Base-by-base conservation (phyloP, 176 grass and related monocot species). In the Hyparrhenia diplandra region DNA sequence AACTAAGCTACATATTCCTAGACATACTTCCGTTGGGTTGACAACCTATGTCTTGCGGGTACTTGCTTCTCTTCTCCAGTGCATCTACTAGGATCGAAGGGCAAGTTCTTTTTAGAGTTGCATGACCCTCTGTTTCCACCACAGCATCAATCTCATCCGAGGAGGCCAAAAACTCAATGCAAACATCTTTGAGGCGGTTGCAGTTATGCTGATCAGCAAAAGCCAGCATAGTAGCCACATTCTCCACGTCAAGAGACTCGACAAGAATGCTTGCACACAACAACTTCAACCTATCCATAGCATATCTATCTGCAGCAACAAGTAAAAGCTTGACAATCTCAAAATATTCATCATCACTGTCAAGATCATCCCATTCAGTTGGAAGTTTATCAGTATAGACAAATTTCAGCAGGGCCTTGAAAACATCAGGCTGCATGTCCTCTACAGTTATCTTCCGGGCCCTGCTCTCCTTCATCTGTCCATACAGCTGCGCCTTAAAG, bases 131-230 rank as follows among this genome's bases (percentile, higher is more conserved):
- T 41, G 67, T 70, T 43, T 25, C 13, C 39, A 70, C 67, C 67
- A 70, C 20, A 70, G n/a, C 5, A 27, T 70, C 20, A 40, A 70
- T 70, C 13, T 43, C 12, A 42, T 70, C 12, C 6, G n/a, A 25
- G 25, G 67, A 70, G 67, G 37, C 23, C 39, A 70, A 16, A 43
- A 45, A 70, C 39, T 70, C 67, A 0, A 27, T 27, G 67, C 67
- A 70, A 25, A 43, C 39, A 7, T 43, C 67, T 70, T 43, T 41
- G 23, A 70, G 39, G 6, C n/a, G 5, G n/a, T 25, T 13, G 2
- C 67, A 70, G 67, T 70, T 70, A 28, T 70, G 37, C 67, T 70
- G 67, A 70, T 70, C 67, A 25, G 67, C 37, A 27, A 70, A 43
- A 13, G 67, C 67, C n/a, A 70, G 39, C 1, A 12, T 70, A 70